phyloP scores from a whole-genome alignment of 192 early-diverging fungal species.

The Umbelopsis vinacea region DNA sequence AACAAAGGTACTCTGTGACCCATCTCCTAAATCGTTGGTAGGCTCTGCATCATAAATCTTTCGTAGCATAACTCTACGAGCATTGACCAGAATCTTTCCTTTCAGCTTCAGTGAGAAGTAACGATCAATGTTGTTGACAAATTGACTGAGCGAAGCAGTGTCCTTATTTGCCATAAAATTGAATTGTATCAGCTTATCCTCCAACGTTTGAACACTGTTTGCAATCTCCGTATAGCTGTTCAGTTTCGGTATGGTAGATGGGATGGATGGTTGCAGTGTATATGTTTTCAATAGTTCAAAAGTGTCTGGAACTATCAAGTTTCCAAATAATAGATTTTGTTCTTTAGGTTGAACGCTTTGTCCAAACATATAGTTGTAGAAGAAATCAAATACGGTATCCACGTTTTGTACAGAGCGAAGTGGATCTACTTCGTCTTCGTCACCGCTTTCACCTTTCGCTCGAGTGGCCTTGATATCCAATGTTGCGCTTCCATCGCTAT shows the following conservation, averaged over 20 bases:
- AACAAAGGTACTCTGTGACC: slow-evolving; percentile 25
- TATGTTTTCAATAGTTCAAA: slow-evolving; percentile 23
- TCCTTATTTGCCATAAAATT: slow-evolving; percentile 34
- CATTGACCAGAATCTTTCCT: slow-evolving; percentile 46
- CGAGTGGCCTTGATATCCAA: not conserved
- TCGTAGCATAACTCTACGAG: slow-evolving; percentile 51
- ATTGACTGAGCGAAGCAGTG: slow-evolving; percentile 34
- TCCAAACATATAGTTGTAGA: slow-evolving; percentile 24
- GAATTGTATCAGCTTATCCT: not conserved
- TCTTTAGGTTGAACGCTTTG: not conserved
- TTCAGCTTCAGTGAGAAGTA: slow-evolving; percentile 53
- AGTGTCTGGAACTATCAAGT: slow-evolving; percentile 20
- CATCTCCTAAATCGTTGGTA: slow-evolving; percentile 33
- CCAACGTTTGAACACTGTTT: slow-evolving; percentile 21
- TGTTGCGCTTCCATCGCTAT: slow-evolving; percentile 1
- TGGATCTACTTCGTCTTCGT: not conserved
- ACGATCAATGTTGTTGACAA: slow-evolving; percentile 53
- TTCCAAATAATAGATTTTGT: slow-evolving; percentile 29
- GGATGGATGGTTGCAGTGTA: slow-evolving; percentile 23
- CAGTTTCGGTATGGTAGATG: slow-evolving; percentile 21
- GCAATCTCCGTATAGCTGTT: slow-evolving; percentile 20
- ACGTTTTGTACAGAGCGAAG: not conserved
- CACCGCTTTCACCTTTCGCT: not conserved
- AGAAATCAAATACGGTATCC: slow-evolving; percentile 27
- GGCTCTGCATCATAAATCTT: slow-evolving; percentile 47